Conservation (phyloP, 2,329 filamentous ascomycete species). For the Fusarium pilosicola region DNA sequence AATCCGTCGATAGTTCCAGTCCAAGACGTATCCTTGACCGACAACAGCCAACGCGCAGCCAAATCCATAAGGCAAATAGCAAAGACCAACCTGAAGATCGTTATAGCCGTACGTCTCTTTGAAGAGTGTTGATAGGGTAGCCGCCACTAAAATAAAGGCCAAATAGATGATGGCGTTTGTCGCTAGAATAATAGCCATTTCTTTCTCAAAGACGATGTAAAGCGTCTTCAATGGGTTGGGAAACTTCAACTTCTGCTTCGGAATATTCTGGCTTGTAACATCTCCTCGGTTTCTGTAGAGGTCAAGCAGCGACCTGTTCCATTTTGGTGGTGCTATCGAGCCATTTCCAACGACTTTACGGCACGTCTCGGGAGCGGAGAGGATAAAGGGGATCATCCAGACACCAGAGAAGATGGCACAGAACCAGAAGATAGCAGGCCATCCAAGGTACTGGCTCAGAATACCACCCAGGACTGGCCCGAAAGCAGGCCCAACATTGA, state of each 20-base stretch:
- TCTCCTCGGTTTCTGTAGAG: slow-evolving; percentile 53
- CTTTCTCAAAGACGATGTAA: slow-evolving; percentile 65
- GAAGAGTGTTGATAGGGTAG: slow-evolving; percentile 64
- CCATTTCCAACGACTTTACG: slow-evolving; percentile 71
- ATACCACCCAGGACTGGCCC: slow-evolving; percentile 73
- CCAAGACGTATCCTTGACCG: slow-evolving; percentile 66
- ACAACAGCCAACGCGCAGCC: slow-evolving; percentile 61
- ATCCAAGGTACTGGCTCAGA: slow-evolving; percentile 70
- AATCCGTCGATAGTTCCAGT: slow-evolving; percentile 77
- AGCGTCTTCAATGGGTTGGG: slow-evolving; percentile 68
- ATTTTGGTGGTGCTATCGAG: slow-evolving; percentile 65
- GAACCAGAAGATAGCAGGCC: slow-evolving; percentile 78
- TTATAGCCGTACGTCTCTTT: slow-evolving; percentile 61
- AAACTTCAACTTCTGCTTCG: slow-evolving; percentile 57
- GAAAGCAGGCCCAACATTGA: slow-evolving; percentile 64
- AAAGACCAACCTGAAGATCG: slow-evolving; percentile 63
- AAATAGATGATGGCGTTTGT: slow-evolving; percentile 66
- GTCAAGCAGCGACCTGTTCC: slow-evolving; percentile 68
- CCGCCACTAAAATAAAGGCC: slow-evolving; percentile 64
- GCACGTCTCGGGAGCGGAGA: slow-evolving; percentile 69
- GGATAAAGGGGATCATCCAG: slow-evolving; percentile 63
- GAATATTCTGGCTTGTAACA: slow-evolving; percentile 49
- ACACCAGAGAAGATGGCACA: slow-evolving; percentile 63
- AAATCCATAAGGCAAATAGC: slow-evolving; percentile 64
- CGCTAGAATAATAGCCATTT: slow-evolving; percentile 63